phyloP scores from a whole-genome alignment of 345 rosid species.

The Hibiscus trionum region DNA sequence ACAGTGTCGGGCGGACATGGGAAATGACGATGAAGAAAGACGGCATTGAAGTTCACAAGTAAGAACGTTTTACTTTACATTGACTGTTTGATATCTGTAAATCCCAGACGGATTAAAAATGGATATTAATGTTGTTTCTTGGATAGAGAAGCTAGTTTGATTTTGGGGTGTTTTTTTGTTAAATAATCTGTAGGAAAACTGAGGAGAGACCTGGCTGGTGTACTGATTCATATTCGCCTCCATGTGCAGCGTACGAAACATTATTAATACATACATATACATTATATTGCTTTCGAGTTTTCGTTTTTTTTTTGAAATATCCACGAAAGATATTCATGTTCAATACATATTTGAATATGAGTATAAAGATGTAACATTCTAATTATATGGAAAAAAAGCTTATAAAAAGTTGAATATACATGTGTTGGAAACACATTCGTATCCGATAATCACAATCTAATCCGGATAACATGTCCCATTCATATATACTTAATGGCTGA shows the following conservation, averaged over 20 bases:
- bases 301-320: no score
- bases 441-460: no score
- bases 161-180: not conserved
- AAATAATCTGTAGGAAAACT: constrained; percentile 36
- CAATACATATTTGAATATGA: not conserved
- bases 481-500: not conserved
- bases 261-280: not conserved
- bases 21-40: constrained; percentile 86
- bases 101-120: no score
- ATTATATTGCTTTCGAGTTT: no score
- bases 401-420: no score
- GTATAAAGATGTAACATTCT: not conserved
- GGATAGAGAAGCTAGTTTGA: not conserved
- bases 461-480: no score
- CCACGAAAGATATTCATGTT: not conserved
- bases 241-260: constrained; percentile 74
- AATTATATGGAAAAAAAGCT: no score
- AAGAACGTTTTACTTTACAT: constrained; percentile 13
- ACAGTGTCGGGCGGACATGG: constrained; percentile 74
- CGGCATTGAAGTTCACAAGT: constrained; percentile 84
- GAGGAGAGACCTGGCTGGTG: constrained; percentile 90
- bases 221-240: constrained; percentile 64
- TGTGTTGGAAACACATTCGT: no score
- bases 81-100: not conserved
- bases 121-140: no score